phyloP scores from a whole-genome alignment of 2,329 filamentous ascomycete species.

The Aspergillus luchuensis region DNA sequence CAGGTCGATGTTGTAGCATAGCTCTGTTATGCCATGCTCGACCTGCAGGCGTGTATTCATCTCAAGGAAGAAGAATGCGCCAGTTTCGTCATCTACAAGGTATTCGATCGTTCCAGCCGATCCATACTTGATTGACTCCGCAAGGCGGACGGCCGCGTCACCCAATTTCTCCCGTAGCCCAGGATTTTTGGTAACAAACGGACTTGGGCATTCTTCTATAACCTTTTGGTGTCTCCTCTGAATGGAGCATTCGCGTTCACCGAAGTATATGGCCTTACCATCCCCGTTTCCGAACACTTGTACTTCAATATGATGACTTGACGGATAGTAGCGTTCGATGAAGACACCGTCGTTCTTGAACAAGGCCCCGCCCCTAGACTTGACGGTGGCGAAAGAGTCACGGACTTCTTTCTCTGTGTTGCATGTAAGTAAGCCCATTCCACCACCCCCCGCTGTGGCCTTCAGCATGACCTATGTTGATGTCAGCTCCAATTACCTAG shows the following conservation, averaged over 20 bases:
- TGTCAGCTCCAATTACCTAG: slow-evolving; percentile 1
- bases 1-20: slow-evolving; percentile 57
- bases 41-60: slow-evolving; percentile 63
- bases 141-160: slow-evolving; percentile 70
- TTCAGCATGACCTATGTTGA: slow-evolving; percentile 68
- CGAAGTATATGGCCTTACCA: slow-evolving; percentile 78
- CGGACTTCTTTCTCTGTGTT: slow-evolving; percentile 68
- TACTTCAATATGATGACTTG: slow-evolving; percentile 83
- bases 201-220: slow-evolving; percentile 83
- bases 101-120: slow-evolving; percentile 90
- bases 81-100: slow-evolving; percentile 79
- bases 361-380: slow-evolving; percentile 73
- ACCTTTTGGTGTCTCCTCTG: slow-evolving; percentile 89
- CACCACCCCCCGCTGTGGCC: slow-evolving; percentile 77
- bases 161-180: slow-evolving; percentile 65
- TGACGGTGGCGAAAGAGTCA: slow-evolving; percentile 69
- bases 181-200: slow-evolving; percentile 57
- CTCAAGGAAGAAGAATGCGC: slow-evolving; percentile 70
- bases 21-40: slow-evolving; percentile 60
- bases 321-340: slow-evolving; percentile 79
- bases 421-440: slow-evolving; percentile 82
- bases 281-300: slow-evolving; percentile 84
- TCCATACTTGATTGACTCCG: slow-evolving; percentile 65
- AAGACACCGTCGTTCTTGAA: slow-evolving; percentile 85
- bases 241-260: slow-evolving; percentile 85